Base-by-base conservation (phyloP, 305 asterid species). In the Fraxinus floribunda region DNA sequence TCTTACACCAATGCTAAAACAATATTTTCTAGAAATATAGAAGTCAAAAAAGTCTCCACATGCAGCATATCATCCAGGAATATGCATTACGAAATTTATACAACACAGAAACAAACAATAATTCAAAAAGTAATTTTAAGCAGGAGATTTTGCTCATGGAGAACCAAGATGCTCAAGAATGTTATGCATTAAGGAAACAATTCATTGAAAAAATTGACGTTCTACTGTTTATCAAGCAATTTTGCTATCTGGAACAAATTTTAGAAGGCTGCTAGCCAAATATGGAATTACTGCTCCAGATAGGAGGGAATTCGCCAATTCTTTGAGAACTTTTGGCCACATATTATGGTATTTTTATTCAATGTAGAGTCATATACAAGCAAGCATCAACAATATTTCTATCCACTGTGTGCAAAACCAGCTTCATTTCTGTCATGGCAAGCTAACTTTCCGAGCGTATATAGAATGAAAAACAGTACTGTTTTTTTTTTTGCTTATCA, bases 21-120 rank as follows among this genome's bases (percentile, higher is more conserved):
- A 18, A 57, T 18, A n/a, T 5, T 57, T 57, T 57, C 66, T 52
- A 57, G 26, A 18, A 29, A 66, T 66, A 66, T 26, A 66, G n/a
- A 24, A 66, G 7, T 26, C 73, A 66, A 66, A 66, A 24, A 22
- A 66, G 36, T 66, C 5, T 8, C 34, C 73, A 29, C 16, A 13
- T 66, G 73, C 4, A 36, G n/a, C 34, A 66, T 26, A 66, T 66
- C 32, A 20, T 62, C 72, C 72, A 62, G 36, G 36, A 24, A 62
- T 57, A 57, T 57, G 70, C 68, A n/a, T 52, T 32, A 80, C 11
- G 29, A 34, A 35, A 0, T 24, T 0, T 9, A 7, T 32, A 52
- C 73, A 18, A 64, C 79, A 80, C 4, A 73, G 39, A 60, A 73
- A 15, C 55, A 75, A 81, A 66, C 10, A 29, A 10, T 66, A 52